These are phyloP conservation scores for Papilionanthe hybrid DNA, from an alignment of 116 monocot genomes.

Conservation along the genomic window DNA sequence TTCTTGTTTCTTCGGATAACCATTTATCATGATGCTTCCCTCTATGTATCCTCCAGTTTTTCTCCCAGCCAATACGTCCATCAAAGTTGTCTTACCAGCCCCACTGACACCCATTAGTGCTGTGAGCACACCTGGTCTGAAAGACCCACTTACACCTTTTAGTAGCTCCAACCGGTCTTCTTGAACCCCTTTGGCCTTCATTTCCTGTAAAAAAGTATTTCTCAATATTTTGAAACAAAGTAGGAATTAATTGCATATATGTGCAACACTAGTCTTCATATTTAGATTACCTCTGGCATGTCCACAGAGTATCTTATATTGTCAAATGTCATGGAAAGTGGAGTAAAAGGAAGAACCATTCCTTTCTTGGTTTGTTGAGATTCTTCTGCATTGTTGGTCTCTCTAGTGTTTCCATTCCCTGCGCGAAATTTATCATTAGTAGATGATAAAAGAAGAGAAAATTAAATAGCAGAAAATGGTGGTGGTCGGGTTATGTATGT, in stretches of 20 bases:
- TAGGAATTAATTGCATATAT: not conserved
- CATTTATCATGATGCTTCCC: conserved; percentile 49
- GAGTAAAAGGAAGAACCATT: conserved; percentile 35
- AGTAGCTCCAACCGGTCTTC: conserved; percentile 46
- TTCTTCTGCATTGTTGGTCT: not conserved
- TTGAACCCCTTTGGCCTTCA: conserved; percentile 49
- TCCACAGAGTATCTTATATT: conserved; percentile 32
- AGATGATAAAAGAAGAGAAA: not conserved
- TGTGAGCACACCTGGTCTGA: conserved; percentile 55
- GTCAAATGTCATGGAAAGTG: conserved; percentile 32
- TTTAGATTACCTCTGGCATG: conserved; percentile 24
- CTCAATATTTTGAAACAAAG: not conserved
- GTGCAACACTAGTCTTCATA: not conserved
- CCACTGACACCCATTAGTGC: conserved; percentile 69
- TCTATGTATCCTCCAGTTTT: conserved; percentile 67
- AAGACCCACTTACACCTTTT: conserved; percentile 45
- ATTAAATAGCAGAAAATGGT: not conserved
- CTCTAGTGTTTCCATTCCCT: not conserved
- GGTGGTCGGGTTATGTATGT: not conserved
- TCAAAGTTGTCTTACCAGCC: conserved; percentile 71
- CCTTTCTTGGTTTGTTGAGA: conserved; percentile 16
- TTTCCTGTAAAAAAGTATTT: conserved; percentile 33
- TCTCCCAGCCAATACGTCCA: conserved; percentile 71
- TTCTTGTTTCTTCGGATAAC: conserved; percentile 46
- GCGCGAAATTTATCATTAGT: not conserved